Evolutionary conservation across 768 basidiomycete genomes (phyloP), one percentile per base, ranked within the genome.

Genomic region (Tylopilus felleus): DNA sequence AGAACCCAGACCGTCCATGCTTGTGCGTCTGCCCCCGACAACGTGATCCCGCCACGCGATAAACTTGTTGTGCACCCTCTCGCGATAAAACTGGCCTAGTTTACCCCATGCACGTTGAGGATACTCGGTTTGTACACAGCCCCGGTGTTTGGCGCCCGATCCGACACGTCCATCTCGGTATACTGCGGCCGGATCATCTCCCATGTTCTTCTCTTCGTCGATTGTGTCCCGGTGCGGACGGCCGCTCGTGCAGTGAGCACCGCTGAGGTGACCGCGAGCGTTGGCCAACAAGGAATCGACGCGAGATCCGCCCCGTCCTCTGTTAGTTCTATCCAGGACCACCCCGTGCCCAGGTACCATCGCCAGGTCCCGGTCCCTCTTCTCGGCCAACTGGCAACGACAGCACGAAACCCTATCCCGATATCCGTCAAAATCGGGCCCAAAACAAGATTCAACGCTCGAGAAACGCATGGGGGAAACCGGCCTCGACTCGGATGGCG

Each of bases 141-240:
- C 40, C 17, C 44, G 36, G 36, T 19, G 40, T 22, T 36, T 41
- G 17, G 17, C 14, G 25, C 44, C 35, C 33, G 52, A 19, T 27
- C 21, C 17, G 8, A 22, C 19, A 19, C 16, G 10, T 21, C 0
- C 49, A 28, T 9, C 22, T 23, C 47, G 52, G 57, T 25, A n/a
- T 38, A 47, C 43, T 16, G 12, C 57, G 59, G 60, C 38, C 58
- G 64, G 66, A 64, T 56, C 63, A 54, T 52, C 35, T n/a, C 4
- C 43, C 19, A 33, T 12, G 9, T 42, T 52, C 54, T 38, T 49
- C 22, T 47, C 44, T 9, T 46, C 22, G 31, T 41, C 47, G 39
- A 9, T 31, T 25, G 22, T 8, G 29, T 40, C 31, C 21, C 16
- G 21, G 12, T n/a, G 14, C 39, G 25, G 7, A 9, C 9, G 16